Conservation (phyloP, 2,329 filamentous ascomycete species). For the Dothideomycetes sp. region DNA sequence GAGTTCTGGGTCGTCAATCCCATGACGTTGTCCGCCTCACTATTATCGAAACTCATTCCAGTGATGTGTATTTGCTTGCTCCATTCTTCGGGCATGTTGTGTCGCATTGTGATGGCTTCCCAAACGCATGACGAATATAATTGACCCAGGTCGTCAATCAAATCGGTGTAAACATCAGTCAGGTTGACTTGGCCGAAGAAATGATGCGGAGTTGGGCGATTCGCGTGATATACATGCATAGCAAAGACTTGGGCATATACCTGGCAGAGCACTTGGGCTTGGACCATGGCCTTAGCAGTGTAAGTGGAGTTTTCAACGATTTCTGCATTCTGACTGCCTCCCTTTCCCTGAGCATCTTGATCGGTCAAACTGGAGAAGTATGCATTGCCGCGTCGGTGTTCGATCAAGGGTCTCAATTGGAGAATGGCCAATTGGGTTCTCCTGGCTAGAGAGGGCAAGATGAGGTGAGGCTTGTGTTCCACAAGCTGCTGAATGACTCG, state of each 20-base stretch:
- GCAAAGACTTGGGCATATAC: conserved; percentile 23
- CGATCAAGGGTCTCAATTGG: conserved; percentile 56
- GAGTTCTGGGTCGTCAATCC: conserved; percentile 16
- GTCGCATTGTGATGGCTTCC: conserved; percentile 71
- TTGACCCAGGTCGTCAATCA: conserved; percentile 67
- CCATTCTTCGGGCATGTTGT: conserved; percentile 64
- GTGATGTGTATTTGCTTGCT: conserved; percentile 37
- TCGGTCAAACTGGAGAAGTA: conserved; percentile 16
- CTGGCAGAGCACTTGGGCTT: conserved; percentile 58
- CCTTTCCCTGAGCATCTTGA: neutral
- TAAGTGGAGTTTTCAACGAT: conserved; percentile 54
- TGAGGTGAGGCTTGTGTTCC: conserved; percentile 70
- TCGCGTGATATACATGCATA: conserved; percentile 27
- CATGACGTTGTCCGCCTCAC: conserved; percentile 33
- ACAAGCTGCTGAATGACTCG: conserved; percentile 68
- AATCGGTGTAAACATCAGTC: conserved; percentile 68
- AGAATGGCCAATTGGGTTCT: conserved; percentile 63
- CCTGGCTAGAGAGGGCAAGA: conserved; percentile 70
- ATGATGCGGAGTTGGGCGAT: conserved; percentile 48
- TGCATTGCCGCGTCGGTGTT: conserved; percentile 20
- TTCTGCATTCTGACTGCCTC: conserved; percentile 20
- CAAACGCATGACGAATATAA: conserved; percentile 72
- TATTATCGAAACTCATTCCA: conserved; percentile 29
- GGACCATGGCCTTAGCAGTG: conserved; percentile 68
- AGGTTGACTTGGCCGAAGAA: conserved; percentile 70